Conservation (phyloP, 2,329 filamentous ascomycete genomes). For the Penicillium olsonii region DNA sequence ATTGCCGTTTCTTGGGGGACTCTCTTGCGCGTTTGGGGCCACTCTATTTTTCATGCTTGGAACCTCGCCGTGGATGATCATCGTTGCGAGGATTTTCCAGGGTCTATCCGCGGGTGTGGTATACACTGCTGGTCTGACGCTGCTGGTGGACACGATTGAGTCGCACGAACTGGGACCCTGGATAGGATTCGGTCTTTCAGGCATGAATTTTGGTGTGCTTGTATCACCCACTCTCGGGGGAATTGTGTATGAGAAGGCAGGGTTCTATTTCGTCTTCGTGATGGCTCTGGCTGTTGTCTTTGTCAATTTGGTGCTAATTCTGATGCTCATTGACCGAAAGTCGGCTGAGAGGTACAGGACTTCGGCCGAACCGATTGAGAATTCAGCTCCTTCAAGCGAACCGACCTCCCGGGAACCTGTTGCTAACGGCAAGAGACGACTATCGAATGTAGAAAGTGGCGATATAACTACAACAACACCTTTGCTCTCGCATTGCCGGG, state of each 20-base stretch:
- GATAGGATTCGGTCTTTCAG: conserved; percentile 10
- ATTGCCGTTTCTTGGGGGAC: conserved; percentile 3
- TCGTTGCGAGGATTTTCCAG: conserved; percentile 7
- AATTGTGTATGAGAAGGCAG: conserved; percentile 8
- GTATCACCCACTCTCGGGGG: conserved; percentile 9
- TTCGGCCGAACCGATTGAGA: not conserved
- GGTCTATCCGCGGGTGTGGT: conserved; percentile 6
- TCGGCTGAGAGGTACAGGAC: not conserved
- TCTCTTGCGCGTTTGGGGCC: conserved; percentile 3
- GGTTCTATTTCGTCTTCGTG: conserved; percentile 8
- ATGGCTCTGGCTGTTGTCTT: conserved; percentile 1
- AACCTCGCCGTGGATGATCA: conserved; percentile 3
- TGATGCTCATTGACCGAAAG: conserved; percentile 6
- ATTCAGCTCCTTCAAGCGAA: not conserved
- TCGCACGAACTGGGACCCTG: conserved; percentile 9
- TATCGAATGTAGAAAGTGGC: not conserved
- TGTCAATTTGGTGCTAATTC: conserved; percentile 4
- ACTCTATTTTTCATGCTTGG: conserved; percentile 4
- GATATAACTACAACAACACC: not conserved
- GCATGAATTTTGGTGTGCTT: conserved; percentile 8
- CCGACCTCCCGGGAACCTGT: not conserved
- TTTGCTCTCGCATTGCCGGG: not conserved
- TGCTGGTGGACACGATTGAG: conserved; percentile 11
- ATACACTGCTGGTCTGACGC: conserved; percentile 9
- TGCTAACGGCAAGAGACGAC: conserved; percentile 1